Percentiles rank a stretch among this genome's conserved stretches.
phyloP scores from a whole-genome alignment of 371 early-diverging fungal genomes.

The Syncephalastrum monosporum region DNA sequence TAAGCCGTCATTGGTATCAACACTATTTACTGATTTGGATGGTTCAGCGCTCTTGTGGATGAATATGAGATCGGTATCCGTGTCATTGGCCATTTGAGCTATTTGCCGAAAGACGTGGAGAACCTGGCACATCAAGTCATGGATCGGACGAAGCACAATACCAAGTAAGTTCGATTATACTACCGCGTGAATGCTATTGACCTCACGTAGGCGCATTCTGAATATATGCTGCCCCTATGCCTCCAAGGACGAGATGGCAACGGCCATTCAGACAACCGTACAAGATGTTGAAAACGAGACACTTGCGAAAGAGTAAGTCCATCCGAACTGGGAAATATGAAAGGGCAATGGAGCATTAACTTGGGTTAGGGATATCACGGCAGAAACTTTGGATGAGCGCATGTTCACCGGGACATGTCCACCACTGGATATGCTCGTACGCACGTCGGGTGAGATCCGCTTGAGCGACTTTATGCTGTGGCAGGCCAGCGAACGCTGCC shows the following conservation, averaged over 20 bases:
- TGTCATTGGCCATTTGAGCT: slow-evolving; percentile 78
- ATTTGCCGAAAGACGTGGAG: slow-evolving; percentile 59
- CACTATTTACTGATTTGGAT: slow-evolving; percentile 20
- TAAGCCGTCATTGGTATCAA: slow-evolving; percentile 19
- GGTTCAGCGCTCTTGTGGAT: slow-evolving; percentile 69
- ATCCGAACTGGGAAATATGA: neutral
- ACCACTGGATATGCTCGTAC: slow-evolving; percentile 90
- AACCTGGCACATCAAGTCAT: slow-evolving; percentile 62
- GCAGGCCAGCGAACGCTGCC: slow-evolving; percentile 77
- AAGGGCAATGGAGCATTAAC: neutral
- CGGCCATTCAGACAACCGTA: slow-evolving; percentile 53
- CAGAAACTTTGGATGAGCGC: slow-evolving; percentile 57
- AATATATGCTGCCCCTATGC: slow-evolving; percentile 98
- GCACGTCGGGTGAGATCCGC: slow-evolving; percentile 97
- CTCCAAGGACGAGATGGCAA: slow-evolving; percentile 90
- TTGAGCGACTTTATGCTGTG: slow-evolving; percentile 97
- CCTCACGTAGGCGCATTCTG: slow-evolving; percentile 61
- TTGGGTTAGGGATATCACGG: slow-evolving; percentile 59
- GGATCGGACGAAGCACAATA: slow-evolving; percentile 70
- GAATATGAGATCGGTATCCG: slow-evolving; percentile 75
- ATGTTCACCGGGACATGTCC: slow-evolving; percentile 75
- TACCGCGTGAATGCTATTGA: neutral
- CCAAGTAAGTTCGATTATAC: slow-evolving; percentile 35
- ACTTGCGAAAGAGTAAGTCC: slow-evolving; percentile 49
- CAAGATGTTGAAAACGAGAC: slow-evolving; percentile 55